Percentiles rank a stretch among this genome's conserved stretches.
These are phyloP conservation scores for Beverwykella pulmonaria DNA, from an alignment of 495 filamentous ascomycete species.

Conservation along the genomic window DNA sequence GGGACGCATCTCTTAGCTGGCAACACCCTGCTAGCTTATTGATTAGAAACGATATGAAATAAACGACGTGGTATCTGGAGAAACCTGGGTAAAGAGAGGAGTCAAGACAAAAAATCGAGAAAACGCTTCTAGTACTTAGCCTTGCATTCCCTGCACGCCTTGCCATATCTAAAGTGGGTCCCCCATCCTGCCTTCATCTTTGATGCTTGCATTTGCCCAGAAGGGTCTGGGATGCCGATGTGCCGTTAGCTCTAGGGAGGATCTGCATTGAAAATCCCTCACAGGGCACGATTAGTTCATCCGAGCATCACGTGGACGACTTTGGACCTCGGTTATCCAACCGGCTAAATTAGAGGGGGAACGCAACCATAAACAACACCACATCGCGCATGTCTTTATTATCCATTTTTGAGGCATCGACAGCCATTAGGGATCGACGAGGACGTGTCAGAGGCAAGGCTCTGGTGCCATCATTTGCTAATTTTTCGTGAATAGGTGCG, in stretches of 20 bases:
- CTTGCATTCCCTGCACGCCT: neutral
- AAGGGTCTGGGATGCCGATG: neutral
- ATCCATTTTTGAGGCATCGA: neutral
- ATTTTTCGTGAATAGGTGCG: neutral
- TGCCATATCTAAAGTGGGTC: neutral
- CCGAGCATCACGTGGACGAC: neutral
- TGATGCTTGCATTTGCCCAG: neutral
- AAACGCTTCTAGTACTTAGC: neutral
- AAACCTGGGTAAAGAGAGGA: neutral
- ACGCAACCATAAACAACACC: neutral
- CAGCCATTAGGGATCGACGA: neutral
- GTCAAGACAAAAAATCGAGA: neutral
- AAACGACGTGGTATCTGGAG: neutral
- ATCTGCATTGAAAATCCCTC: neutral
- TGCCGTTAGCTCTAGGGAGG: neutral
- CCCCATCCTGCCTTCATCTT: neutral
- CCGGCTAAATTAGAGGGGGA: neutral
- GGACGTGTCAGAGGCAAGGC: neutral
- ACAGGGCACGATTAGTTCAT: neutral
- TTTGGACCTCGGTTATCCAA: neutral
- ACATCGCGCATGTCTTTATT: no score
- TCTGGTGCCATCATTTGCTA: neutral
- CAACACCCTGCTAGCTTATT: neutral
- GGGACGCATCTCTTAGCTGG: neutral
- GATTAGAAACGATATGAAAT: neutral